A percentile compares a stretch with the other conserved stretches of the same genome.
Evolutionary conservation across 371 early-diverging fungal genomes (phyloP).

Genomic region (Mortierella sp.): DNA sequence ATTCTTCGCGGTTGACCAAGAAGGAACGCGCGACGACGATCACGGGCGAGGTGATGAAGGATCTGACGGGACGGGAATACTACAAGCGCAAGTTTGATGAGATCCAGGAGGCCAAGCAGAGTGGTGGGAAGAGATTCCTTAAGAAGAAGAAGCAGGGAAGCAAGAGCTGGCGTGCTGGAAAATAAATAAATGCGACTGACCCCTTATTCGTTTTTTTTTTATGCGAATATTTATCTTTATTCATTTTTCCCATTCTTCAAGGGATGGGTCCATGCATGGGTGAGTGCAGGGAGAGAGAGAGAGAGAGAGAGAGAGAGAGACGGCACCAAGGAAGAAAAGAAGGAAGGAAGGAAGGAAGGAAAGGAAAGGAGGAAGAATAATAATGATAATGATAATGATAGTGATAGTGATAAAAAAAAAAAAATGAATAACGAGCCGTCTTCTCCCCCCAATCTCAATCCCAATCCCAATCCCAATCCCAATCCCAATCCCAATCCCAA

Average conservation of each 20-base stretch:
- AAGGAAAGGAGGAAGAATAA: conserved; percentile 4
- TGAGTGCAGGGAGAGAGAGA: no score
- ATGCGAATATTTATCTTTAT: conserved; percentile 1
- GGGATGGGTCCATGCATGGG: no score
- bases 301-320: background rate
- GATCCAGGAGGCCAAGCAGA: conserved; percentile 71
- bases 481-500: no score
- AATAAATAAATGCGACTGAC: conserved; percentile 15
- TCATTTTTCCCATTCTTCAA: background rate
- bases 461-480: no score
- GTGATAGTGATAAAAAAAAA: background rate
- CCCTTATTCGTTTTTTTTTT: background rate
- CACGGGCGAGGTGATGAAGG: conserved; percentile 89
- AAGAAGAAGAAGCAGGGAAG: conserved; percentile 58
- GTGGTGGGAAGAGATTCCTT: conserved; percentile 71
- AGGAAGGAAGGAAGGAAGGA: background rate
- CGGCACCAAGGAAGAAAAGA: background rate
- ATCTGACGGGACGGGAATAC: conserved; percentile 75
- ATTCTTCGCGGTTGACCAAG: conserved; percentile 81
- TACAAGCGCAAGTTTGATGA: conserved; percentile 87
- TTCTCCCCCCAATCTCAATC: no score
- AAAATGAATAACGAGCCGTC: no score
- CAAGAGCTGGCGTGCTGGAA: conserved; percentile 48
- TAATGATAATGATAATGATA: background rate
- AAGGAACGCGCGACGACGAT: conserved; percentile 88